Conservation (phyloP, 2,329 filamentous ascomycete genomes). For the Hypoxylon sp. region DNA sequence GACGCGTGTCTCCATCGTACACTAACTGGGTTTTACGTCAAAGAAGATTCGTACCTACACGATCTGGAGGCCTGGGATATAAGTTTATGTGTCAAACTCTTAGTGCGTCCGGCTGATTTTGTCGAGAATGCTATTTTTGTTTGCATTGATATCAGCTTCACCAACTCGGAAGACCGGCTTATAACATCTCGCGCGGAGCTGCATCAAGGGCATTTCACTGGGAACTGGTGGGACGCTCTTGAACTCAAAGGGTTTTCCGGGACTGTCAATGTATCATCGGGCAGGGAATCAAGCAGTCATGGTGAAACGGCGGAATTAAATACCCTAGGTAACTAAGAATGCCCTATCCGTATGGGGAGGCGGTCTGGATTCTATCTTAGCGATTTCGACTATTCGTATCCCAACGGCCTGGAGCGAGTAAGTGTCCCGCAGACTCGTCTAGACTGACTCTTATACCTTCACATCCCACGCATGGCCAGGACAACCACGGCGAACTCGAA, state of each 20-base stretch:
- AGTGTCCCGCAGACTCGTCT: too few species aligned
- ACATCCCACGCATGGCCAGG: too few species aligned
- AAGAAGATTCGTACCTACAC: too few species aligned
- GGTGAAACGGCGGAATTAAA: neutral
- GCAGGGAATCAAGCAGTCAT: neutral
- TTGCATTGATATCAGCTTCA: neutral
- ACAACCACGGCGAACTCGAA: too few species aligned
- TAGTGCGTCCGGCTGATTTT: neutral
- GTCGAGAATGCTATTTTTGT: neutral
- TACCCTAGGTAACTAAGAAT: too few species aligned
- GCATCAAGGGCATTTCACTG: neutral
- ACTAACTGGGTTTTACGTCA: neutral
- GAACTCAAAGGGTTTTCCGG: neutral
- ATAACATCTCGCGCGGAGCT: neutral
- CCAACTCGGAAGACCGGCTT: neutral
- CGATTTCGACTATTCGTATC: too few species aligned
- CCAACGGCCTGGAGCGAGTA: too few species aligned
- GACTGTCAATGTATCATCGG: neutral
- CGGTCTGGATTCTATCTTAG: too few species aligned
- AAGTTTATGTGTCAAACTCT: neutral
- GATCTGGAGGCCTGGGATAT: too few species aligned
- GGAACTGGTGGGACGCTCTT: neutral
- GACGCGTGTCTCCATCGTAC: neutral
- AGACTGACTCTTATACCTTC: too few species aligned
- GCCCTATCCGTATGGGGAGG: too few species aligned